These are phyloP conservation scores for Dothistroma septosporum DNA, from an alignment of 2,329 filamentous ascomycete species.

Conservation along the genomic window DNA sequence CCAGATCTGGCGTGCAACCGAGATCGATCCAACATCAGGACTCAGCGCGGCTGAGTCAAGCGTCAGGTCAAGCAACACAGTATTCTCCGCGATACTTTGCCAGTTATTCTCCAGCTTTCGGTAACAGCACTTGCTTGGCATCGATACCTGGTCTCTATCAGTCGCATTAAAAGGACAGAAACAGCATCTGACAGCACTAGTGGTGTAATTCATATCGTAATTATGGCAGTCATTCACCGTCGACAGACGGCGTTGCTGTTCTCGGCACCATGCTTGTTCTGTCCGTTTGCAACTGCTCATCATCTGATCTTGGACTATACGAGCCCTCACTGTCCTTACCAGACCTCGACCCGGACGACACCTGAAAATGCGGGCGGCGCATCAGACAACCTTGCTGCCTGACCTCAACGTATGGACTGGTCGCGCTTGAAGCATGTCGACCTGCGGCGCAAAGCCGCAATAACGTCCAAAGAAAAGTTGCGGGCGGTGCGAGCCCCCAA, in stretches of 20 bases:
- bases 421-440: neutral
- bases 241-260: neutral
- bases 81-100: neutral
- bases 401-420: conserved; percentile 4
- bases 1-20: neutral
- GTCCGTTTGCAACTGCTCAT: neutral
- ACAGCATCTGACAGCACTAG: neutral
- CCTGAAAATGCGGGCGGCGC: neutral
- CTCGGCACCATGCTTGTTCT: neutral
- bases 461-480: neutral
- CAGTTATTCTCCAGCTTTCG: neutral
- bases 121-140: neutral
- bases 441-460: neutral
- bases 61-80: neutral
- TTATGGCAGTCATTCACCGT: neutral
- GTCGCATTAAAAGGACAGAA: neutral
- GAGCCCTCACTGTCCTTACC: neutral
- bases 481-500: neutral
- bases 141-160: neutral
- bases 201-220: neutral
- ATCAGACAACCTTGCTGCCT: neutral
- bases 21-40: neutral
- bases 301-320: neutral
- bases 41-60: neutral
- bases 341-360: neutral